A percentile compares a stretch with the other conserved stretches of the same genome.
These are phyloP conservation scores for Emergomyces orientalis DNA, from an alignment of 2,329 filamentous ascomycete genomes.

Conservation along the genomic window DNA sequence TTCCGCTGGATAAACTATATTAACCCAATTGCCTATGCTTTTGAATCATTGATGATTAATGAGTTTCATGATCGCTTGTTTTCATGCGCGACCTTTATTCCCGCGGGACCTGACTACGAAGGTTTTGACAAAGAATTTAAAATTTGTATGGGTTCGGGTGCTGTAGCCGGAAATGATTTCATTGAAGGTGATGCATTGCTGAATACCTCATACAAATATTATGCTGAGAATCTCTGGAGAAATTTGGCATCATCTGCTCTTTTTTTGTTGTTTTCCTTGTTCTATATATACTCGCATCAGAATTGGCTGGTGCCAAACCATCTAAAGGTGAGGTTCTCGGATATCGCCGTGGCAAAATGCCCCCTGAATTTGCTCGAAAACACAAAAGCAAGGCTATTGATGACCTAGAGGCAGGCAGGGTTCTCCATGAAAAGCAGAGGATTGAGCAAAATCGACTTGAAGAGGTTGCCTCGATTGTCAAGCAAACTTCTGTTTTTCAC, in stretches of 20 bases:
- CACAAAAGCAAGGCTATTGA: conserved; percentile 7
- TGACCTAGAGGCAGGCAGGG: conserved; percentile 11
- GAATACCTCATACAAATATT: conserved; percentile 48
- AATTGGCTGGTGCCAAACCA: conserved; percentile 55
- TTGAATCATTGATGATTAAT: conserved; percentile 73
- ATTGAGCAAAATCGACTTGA: conserved; percentile 24
- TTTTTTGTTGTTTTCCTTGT: conserved; percentile 41
- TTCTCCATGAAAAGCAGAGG: conserved; percentile 11
- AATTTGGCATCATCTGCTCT: conserved; percentile 62
- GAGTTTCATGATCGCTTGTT: conserved; percentile 66
- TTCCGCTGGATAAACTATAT: conserved; percentile 76
- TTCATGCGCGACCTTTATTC: conserved; percentile 39
- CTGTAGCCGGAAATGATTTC: conserved; percentile 42
- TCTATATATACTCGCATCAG: conserved; percentile 33
- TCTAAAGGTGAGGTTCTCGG: conserved; percentile 69
- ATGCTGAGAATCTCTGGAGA: conserved; percentile 53
- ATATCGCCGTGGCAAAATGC: conserved; percentile 57
- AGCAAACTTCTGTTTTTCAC: conserved; percentile 58
- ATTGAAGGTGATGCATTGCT: conserved; percentile 56
- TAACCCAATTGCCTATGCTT: conserved; percentile 69
- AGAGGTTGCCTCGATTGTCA: conserved; percentile 22
- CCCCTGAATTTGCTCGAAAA: conserved; percentile 10
- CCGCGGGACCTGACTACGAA: conserved; percentile 33
- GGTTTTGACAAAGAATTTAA: conserved; percentile 23
- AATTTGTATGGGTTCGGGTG: conserved; percentile 51